Conservation (phyloP, 768 basidiomycete genomes). For the Asterophora parasitica region DNA sequence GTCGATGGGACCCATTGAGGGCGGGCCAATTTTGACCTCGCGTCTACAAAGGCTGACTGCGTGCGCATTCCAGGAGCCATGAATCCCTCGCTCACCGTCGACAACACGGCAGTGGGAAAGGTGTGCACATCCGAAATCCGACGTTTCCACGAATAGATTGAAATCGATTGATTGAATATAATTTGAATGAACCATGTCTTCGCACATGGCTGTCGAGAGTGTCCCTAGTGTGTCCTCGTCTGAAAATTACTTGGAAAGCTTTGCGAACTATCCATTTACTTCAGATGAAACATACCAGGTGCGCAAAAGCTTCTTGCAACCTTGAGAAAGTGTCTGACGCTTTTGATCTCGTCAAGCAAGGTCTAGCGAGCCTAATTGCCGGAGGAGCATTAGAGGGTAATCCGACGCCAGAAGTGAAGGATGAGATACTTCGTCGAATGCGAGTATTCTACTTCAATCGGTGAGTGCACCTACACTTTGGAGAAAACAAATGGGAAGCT, state of each 20-base stretch:
- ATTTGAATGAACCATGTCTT: no score
- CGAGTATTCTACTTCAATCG: conserved; percentile 73
- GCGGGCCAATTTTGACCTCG: no score
- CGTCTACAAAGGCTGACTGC: no score
- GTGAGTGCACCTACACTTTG: conserved; percentile 22
- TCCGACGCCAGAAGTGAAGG: conserved; percentile 33
- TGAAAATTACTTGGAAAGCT: conserved; percentile 19
- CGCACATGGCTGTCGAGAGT: not conserved
- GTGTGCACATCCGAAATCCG: conserved; percentile 3
- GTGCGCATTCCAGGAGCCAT: no score
- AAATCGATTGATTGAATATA: no score
- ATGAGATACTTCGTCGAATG: conserved; percentile 47
- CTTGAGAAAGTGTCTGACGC: conserved; percentile 8
- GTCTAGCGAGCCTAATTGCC: conserved; percentile 52
- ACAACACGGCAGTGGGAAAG: no score
- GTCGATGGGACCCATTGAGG: no score
- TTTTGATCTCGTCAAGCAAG: conserved; percentile 46
- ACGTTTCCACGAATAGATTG: not conserved
- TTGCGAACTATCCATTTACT: conserved; percentile 46
- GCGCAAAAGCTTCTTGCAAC: conserved; percentile 8
- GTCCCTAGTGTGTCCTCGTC: not conserved
- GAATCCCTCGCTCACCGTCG: no score
- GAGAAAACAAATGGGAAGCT: not conserved
- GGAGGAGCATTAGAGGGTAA: conserved; percentile 33
- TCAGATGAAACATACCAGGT: conserved; percentile 61